phyloP scores from a whole-genome alignment of 495 filamentous ascomycete genomes.

The Immersiella caudata region DNA sequence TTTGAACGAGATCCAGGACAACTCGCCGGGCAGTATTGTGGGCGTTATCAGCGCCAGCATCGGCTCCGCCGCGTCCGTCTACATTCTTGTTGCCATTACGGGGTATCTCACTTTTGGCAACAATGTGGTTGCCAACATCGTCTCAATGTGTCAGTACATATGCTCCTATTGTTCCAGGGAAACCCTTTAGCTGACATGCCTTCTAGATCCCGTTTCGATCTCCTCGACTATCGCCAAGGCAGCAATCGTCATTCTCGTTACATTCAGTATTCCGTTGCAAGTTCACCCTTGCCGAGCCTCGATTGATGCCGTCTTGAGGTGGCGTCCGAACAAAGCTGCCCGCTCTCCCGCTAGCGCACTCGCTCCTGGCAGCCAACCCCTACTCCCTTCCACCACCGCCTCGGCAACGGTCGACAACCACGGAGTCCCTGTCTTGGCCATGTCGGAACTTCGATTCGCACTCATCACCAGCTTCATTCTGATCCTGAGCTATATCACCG shows the following conservation, averaged over 20 bases:
- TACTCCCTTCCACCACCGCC: conserved; percentile 40
- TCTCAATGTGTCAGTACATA: conserved; percentile 73
- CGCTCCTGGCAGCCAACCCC: conserved; percentile 45
- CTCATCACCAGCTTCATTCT: conserved; percentile 84
- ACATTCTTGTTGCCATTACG: conserved; percentile 89
- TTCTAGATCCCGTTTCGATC: conserved; percentile 68
- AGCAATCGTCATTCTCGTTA: conserved; percentile 94
- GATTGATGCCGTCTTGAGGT: conserved; percentile 87
- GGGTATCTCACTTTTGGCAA: conserved; percentile 95
- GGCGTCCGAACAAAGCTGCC: conserved; percentile 88
- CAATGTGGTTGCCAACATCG: conserved; percentile 85
- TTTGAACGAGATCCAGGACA: conserved; percentile 88
- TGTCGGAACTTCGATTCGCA: conserved; percentile 88
- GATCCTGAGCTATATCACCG: conserved; percentile 78
- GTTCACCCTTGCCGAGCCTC: conserved; percentile 93
- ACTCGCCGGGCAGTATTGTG: conserved; percentile 76
- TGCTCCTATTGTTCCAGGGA: neutral
- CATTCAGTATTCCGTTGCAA: conserved; percentile 95
- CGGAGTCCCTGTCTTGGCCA: conserved; percentile 49
- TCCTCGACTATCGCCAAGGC: conserved; percentile 89
- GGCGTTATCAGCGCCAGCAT: conserved; percentile 80
- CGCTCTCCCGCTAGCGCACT: conserved; percentile 43
- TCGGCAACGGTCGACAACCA: conserved; percentile 38
- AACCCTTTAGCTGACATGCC: conserved; percentile 21
- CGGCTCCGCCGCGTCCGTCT: conserved; percentile 76